Base-by-base conservation (phyloP, 768 basidiomycete species). In the Pleurotus djamor region DNA sequence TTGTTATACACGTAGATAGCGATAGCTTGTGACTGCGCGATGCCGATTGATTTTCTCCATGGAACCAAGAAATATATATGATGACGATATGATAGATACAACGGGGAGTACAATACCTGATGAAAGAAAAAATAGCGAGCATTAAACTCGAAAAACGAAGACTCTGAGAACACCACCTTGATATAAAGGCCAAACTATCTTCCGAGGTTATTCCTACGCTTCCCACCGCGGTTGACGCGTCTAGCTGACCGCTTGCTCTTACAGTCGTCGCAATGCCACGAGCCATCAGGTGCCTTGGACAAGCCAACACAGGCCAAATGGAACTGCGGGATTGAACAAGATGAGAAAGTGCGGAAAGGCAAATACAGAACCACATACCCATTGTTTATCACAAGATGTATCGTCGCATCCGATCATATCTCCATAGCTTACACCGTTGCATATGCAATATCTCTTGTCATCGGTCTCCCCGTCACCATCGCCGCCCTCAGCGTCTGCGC, bases 361-460 rank as follows among this genome's bases (percentile, higher is more conserved):
- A 51, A 49, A 43, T 28, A 48, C 56, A 57, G 57, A 58, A 48
- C 64, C 5, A 87, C 91, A 69, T 65, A 96, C 94, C 94, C 94
- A 97, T 88, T 96, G 94, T 59, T 80, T 79, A 65, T 88, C 85
- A 74, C 94, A 96, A 48, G 80, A 78, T 14, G 78, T 75, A 66
- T 88, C 91, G 70, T 97, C 94, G 70, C 94, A 97, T 21, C 88
- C 94, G 65, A 97, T 92, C 94, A 97, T 96, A 75, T 95, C 90
- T 38, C 95, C 95, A 65, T 89, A 95, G 67, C 92, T 94, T 60
- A 86, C 81, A 14, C 89, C 78, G 64, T 91, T 80, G 71, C 95
- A 98, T 77, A 87, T 81, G 73, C 95, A 98, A 68, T 98, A 96
- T 12, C 82, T 80, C 65, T 79, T 83, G 55, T 82, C 77, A 66